Evolutionary conservation across 2,329 filamentous ascomycete species (phyloP).

Genomic region (Elsinoe fawcettii): DNA sequence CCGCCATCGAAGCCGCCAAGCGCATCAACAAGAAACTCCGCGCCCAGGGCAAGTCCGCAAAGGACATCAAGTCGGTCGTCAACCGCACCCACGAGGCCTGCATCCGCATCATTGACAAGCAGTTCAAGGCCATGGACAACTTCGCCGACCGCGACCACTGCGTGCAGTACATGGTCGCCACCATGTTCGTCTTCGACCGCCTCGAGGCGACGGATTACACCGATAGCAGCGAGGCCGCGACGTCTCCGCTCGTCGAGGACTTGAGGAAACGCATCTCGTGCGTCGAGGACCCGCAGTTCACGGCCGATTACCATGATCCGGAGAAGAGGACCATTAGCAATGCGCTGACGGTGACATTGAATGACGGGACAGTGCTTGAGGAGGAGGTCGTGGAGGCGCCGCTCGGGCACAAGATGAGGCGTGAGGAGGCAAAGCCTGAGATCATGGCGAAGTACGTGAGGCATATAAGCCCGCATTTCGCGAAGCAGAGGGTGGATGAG

Average conservation of each 20-base stretch:
- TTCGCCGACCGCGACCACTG: slow-evolving; percentile 99
- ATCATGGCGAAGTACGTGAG: slow-evolving; percentile 93
- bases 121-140: slow-evolving; percentile 99
- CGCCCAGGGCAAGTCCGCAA: slow-evolving; percentile 77
- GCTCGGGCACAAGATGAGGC: slow-evolving; percentile 79
- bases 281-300: slow-evolving; percentile 93
- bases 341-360: slow-evolving; percentile 86
- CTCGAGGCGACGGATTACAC: slow-evolving; percentile 90
- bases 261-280: slow-evolving; percentile 91
- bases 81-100: slow-evolving; percentile 98
- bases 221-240: slow-evolving; percentile 86
- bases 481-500: slow-evolving; percentile 67
- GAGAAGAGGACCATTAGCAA: slow-evolving; percentile 93
- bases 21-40: slow-evolving; percentile 78
- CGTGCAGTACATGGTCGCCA: slow-evolving; percentile 97
- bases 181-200: slow-evolving; percentile 92
- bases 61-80: slow-evolving; percentile 85
- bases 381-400: slow-evolving; percentile 92
- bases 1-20: slow-evolving; percentile 88
- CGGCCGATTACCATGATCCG: slow-evolving; percentile 90
- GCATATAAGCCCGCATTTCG: slow-evolving; percentile 78
- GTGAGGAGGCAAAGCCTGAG: slow-evolving; percentile 96
- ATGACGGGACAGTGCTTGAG: slow-evolving; percentile 84
- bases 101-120: slow-evolving; percentile 99
- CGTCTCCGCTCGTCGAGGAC: slow-evolving; percentile 78